Evolutionary conservation across 805 yeast species (phyloP).

Genomic region (Hemisphaericaspora nanyangensis): DNA sequence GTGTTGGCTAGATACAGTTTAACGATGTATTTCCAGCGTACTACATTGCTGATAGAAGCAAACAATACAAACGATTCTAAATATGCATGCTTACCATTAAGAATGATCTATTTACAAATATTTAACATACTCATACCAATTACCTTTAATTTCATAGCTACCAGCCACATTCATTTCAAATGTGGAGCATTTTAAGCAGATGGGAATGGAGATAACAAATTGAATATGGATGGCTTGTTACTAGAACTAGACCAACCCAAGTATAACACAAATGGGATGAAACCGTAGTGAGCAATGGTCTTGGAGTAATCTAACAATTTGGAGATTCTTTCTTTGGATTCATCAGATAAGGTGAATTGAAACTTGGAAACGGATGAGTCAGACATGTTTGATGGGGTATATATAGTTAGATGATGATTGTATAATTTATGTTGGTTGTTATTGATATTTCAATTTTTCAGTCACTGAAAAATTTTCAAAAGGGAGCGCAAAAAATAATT

Average conservation of each 20-base stretch:
- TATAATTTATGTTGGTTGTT: neutral
- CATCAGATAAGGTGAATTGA: constrained; percentile 41
- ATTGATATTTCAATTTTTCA: neutral
- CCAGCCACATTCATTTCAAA: too few relatives aligned
- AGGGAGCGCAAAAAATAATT: too few relatives aligned
- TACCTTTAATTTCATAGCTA: too few relatives aligned
- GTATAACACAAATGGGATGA: constrained; percentile 93
- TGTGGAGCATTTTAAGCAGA: constrained; percentile 61
- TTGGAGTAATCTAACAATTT: constrained; percentile 80
- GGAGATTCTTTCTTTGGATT: constrained; percentile 76
- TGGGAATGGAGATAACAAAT: constrained; percentile 76
- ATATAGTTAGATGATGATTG: neutral
- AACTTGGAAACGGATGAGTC: constrained; percentile 6
- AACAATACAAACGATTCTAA: too few relatives aligned
- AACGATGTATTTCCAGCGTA: too few relatives aligned
- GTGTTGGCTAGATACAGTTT: too few relatives aligned
- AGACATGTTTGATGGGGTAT: constrained; percentile 4
- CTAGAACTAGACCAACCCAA: constrained; percentile 69
- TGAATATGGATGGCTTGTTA: constrained; percentile 78
- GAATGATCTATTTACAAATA: neutral
- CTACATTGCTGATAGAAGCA: too few relatives aligned
- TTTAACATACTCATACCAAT: neutral
- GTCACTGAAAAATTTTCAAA: too few relatives aligned
- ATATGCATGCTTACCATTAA: too few relatives aligned
- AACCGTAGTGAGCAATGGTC: constrained; percentile 90